Base-by-base conservation (phyloP, 1,284 basidiomycete genomes). In the Takashimella tepidaria region DNA sequence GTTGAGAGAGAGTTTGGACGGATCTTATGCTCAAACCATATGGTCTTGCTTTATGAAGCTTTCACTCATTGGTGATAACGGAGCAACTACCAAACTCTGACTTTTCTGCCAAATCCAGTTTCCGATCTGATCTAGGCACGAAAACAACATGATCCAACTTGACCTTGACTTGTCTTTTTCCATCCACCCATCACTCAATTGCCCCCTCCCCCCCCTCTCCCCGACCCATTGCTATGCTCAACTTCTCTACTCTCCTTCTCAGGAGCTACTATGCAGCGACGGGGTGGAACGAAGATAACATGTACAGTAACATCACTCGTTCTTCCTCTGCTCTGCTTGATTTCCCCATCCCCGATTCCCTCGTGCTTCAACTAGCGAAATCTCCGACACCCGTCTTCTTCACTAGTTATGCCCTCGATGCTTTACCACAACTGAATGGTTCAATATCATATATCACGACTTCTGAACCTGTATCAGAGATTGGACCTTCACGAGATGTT, bases 211-310 rank as follows among this genome's bases (percentile, higher is more conserved):
- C 31, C 8, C 31, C 31, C 31, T 37, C 31, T 16, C 31, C 43
- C 43, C 11, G 5, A 16, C n/a, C 44, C 20, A 8, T 45, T 25
- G 49, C 53, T 40, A 73, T 73, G 72, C 62, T 72, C 20, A 66
- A 66, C 22, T 92, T 92, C 69, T 85, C 88, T 23, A 84, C 89
- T 11, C 90, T 92, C 77, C 86, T 97, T 49, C 80, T 97, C 44
- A 84, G 87, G 59, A 86, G 82, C 70, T 97, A 96, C 76, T 92
- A 92, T 78, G 82, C 83, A 59, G 85, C 85, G 12, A 96, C 91
- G 42, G 89, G 89, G 58, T 98, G 93, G 93, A 93, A 93, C 68
- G 89, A 95, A 72, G 92, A 97, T 75, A 93, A 93, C 69, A 81
- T 93, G 5, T 97, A 92, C 69, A 85, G 88, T 4, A 90, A 95